Evolutionary conservation across 2,329 filamentous ascomycete genomes (phyloP).

Genomic region (Colletotrichum euphorbiae): DNA sequence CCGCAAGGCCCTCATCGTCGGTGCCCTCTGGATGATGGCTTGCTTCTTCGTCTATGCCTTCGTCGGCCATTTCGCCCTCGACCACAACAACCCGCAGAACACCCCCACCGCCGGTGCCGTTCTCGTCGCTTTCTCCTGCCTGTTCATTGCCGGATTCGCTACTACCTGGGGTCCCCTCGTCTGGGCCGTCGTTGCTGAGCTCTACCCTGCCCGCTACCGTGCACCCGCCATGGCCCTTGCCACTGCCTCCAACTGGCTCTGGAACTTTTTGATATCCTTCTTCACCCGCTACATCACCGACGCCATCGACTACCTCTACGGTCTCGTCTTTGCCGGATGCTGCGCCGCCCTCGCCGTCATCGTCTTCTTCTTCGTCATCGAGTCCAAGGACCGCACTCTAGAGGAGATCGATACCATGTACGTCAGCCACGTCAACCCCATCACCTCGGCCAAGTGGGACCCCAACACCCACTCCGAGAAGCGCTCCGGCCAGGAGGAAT

Average conservation of each 20-base stretch:
- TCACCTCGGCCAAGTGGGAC: conserved; percentile 55
- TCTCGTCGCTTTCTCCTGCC: conserved; percentile 76
- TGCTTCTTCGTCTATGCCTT: conserved; percentile 64
- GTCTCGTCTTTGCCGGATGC: conserved; percentile 77
- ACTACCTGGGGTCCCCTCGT: conserved; percentile 77
- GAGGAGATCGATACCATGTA: conserved; percentile 87
- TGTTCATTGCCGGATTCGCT: conserved; percentile 76
- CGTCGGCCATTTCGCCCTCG: conserved; percentile 59
- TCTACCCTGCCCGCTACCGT: conserved; percentile 70
- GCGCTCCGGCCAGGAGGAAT: conserved; percentile 41
- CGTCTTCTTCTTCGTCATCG: conserved; percentile 82
- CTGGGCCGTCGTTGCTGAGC: conserved; percentile 73
- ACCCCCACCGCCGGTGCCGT: conserved; percentile 64
- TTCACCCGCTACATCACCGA: conserved; percentile 78
- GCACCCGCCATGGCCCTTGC: conserved; percentile 66
- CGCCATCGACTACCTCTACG: conserved; percentile 76
- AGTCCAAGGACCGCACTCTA: conserved; percentile 76
- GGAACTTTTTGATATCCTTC: conserved; percentile 70
- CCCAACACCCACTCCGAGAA: conserved; percentile 42
- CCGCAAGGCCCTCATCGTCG: conserved; percentile 70
- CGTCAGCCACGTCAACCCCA: conserved; percentile 61
- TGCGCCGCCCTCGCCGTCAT: conserved; percentile 71
- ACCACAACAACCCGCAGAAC: conserved; percentile 54
- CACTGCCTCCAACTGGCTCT: conserved; percentile 71
- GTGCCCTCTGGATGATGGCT: conserved; percentile 70